Evolutionary conservation across 2,329 filamentous ascomycete genomes (phyloP), one percentile per base, ranked within the genome.

Genomic region (Alternaria conjuncta): DNA sequence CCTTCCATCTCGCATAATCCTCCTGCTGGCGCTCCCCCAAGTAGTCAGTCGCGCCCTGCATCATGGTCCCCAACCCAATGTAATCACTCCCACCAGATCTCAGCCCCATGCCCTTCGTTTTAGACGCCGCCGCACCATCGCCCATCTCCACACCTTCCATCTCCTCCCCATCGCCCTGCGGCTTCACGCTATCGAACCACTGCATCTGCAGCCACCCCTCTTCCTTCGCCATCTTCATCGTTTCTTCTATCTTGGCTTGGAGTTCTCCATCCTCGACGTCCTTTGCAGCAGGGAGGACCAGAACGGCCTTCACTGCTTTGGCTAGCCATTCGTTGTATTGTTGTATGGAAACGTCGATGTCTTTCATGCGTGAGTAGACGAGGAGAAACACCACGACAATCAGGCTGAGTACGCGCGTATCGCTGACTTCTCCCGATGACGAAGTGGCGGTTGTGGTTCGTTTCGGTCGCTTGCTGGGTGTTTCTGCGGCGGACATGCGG

Each of bases 41-140:
- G 72, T 89, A 92, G 72, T 94, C 90, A 71, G 92, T 89, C 50
- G 86, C 86, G 67, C 90, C 89, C 77, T 94, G 91, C 70, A 94
- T 88, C 91, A 94, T 94, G 3, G 89, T 91, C 2, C 83, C 83
- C 15, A 85, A 64, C 78, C 78, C 88, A 80, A 85, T 78, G 44
- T 78, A 76, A 30, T 72, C 71, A 57, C 74, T 82, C 59, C 86
- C 65, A 83, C 81, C 73, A 78, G 80, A 71, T 83, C 81, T 61
- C 76, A 78, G 49, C 75, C 75, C 71, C 75, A 79, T 57, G 79
- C 80, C n/a, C 80, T 79, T 53, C 55, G 79, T 71, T 41, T 76
- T 64, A 54, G 71, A 75, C n/a, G 36, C 25, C 10, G 30, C 30
- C 0, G 25, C 69, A 1, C 20, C 69, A 1, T 77, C 64, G 4